Evolutionary conservation across 495 filamentous ascomycete species (phyloP).

Genomic region (Immersiella caudata): DNA sequence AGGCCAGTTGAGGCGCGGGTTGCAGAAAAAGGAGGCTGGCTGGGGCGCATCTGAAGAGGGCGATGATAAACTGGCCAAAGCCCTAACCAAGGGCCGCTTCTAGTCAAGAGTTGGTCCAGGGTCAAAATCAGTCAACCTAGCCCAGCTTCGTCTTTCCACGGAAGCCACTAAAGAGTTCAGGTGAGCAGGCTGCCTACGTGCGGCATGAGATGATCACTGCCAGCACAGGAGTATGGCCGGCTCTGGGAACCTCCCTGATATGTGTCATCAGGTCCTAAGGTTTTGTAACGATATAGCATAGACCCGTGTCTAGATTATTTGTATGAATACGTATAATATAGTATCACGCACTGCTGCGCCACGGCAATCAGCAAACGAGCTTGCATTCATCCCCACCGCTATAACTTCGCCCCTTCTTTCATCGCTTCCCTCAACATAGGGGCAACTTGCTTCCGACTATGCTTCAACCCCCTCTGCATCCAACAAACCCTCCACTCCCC

Average conservation of each 20-base stretch:
- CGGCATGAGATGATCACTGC: no score
- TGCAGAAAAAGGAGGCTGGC: constrained; percentile 17
- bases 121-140: no score
- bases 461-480: constrained; percentile 65
- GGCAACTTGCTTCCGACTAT: constrained; percentile 88
- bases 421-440: constrained; percentile 75
- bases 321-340: background rate
- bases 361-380: background rate
- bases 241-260: no score
- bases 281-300: no score
- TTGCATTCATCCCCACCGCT: constrained; percentile 15
- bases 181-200: no score
- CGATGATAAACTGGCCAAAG: background rate
- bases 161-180: no score
- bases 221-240: no score
- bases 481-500: constrained; percentile 58
- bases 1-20: constrained; percentile 31
- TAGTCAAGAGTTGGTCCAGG: background rate
- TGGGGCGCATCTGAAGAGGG: background rate
- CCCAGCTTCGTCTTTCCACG: no score
- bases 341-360: background rate
- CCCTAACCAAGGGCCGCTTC: background rate
- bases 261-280: no score
- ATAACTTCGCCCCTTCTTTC: constrained; percentile 39
- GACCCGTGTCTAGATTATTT: background rate